Evolutionary conservation across 2,329 filamentous ascomycete species (phyloP), one percentile per base, ranked within the genome.

Genomic region (Aspergillus aculeatus): DNA sequence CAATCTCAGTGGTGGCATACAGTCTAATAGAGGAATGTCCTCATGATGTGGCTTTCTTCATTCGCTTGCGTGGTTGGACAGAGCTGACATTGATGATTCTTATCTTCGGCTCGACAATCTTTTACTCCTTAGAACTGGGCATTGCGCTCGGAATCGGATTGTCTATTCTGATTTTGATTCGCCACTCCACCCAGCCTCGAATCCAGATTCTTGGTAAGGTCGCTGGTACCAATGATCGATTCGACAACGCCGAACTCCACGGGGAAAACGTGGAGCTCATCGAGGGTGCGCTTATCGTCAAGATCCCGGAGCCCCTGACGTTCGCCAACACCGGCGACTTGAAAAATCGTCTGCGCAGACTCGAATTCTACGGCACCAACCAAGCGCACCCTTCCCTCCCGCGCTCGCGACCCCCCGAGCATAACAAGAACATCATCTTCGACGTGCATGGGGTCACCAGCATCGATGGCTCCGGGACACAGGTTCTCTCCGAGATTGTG

Each of bases 401-500:
- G 0, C 85, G 90, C 2, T 82, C 96, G 14, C 84, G 93, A 4
- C 81, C 84, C 26, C 84, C 87, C n/a, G 89, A 94, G 62, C 88
- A 91, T 69, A 97, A 97, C 73, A 86, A 87, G 67, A 97, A 96
- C 71, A 83, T 99, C 74, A 92, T 99, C 63, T 98, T 99, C 70
- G 95, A 99, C 73, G 92, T 98, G 7, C 94, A 98, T 68, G 95
- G 95, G n/a, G 95, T 99, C 3, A 96, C 93, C 0, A 90, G 89
- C 29, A 87, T 99, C 68, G 95, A 99, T 72, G 95, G 92, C 5
- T 96, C 92, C 0, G 95, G 94, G 1, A 90, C 91, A 0, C 95
- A 98, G 77, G 94, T 98, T 0, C 81, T 99, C 2, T 84, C 86
- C 50, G 95, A 98, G 76, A 98, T 98, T 66, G 91, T 99, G 16